Base-by-base conservation (phyloP, 2,329 filamentous ascomycete species). In the Microcera coccophila region DNA sequence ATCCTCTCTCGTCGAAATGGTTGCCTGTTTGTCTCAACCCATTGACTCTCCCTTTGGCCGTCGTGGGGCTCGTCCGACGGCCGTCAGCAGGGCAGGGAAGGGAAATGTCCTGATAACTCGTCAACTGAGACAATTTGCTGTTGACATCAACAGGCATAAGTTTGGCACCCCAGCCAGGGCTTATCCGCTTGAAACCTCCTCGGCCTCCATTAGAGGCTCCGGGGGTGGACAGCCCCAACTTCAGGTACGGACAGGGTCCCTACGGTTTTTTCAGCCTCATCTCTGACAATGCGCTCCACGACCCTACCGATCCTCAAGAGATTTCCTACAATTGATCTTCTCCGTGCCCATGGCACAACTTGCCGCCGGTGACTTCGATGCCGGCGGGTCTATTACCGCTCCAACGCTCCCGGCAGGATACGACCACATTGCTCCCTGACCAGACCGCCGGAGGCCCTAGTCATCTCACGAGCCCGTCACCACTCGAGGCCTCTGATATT, bases 391-490 rank as follows among this genome's bases (percentile, higher is more conserved):
- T 39, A 19, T 40, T 18, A 16, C 38, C 9, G 31, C 36, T 40
- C 38, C 42, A 31, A 35, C 39, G 41, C 41, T 32, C 11, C 18
- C 16, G 33, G 32, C 46, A 39, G 29, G 21, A 49, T 46, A 35
- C 39, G 43, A 33, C 39, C 43, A 47, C 39, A 37, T 44, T 48
- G 38, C 35, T 36, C 19, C 41, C 44, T 52, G 44, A 53, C 49
- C 52, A 46, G 50, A 38, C 41, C 46, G 50, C 50, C 52, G 51
- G 40, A 11, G 4, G 21, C 32, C 47, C 42, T 41, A 37, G 47
- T 44, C 44, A 41, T 33, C 38, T 41, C 39, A 34, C 28, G 17
- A 40, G 34, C 20, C 36, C 31, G 33, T 32, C 24, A 17, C 22
- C 18, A 17, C 36, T 26, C 22, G 22, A 26, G 22, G 22, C 22